Base-by-base conservation (phyloP, 1,139 yeast genomes). In the Tardiomyces digboiensis region DNA sequence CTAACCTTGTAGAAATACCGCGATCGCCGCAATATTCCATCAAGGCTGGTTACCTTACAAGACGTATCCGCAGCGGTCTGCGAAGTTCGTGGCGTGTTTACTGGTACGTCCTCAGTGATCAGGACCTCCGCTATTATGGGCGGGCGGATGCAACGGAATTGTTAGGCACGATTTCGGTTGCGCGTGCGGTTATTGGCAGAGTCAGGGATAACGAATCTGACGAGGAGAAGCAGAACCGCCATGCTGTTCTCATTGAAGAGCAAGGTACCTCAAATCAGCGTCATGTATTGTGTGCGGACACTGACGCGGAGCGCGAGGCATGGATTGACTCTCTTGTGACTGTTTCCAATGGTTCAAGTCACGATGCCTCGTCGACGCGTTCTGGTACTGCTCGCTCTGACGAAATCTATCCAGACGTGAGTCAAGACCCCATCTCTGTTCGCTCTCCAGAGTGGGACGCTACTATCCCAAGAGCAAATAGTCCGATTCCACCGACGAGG, bases 201-300 rank as follows among this genome's bases (percentile, higher is more conserved):
- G 19, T 14, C 19, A n/a, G 18, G 37, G 19, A 33, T n/a, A 16
- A 33, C 37, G 37, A 33, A 20, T 7, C 19, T n/a, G 37, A n/a
- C 8, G 19, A 14, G 6, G 37, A 33, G 5, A 16, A 33, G 19
- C 37, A n/a, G 19, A 14, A n/a, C 37, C 37, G 37, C 19, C 37
- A 33, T 20, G 37, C 37, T 7, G 19, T 33, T 8, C 37, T 33
- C 19, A 16, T 33, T 5, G 18, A 14, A 10, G 37, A 33, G 37
- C 13, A 8, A 3, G 19, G 37, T 20, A 33, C 13, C 37, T 33
- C 37, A n/a, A 14, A 8, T 8, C 19, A n/a, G 19, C 80, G 78
- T 47, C 88, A 84, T 60, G 75, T 80, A 43, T 73, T 88, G 49
- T 87, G 95, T 63, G 87, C 95, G 2, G 96, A 88, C 60, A 77